Evolutionary conservation across 768 basidiomycete species (phyloP).

Genomic region (Mycena maculata): DNA sequence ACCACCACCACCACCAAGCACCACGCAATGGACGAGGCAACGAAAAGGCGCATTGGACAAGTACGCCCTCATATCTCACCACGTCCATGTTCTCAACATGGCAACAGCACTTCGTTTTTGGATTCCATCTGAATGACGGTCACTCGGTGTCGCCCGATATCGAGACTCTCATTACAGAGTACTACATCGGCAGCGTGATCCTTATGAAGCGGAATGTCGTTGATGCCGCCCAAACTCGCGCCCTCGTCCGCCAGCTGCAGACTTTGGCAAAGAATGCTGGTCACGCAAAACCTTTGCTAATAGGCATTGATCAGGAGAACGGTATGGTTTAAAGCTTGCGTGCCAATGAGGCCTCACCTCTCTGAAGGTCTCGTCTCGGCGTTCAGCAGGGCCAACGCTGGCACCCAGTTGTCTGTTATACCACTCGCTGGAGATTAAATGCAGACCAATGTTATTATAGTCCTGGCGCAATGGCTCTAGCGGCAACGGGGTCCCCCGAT

Average conservation of each 20-base stretch:
- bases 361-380: conserved; percentile 73
- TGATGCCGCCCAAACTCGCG: conserved; percentile 63
- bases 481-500: conserved; percentile 61
- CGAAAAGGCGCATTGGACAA: conserved; percentile 51
- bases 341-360: neutral
- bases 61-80: conserved; percentile 36
- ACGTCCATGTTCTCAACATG: neutral
- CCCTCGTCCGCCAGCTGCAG: conserved; percentile 63
- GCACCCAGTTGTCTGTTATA: conserved; percentile 73
- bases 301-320: conserved; percentile 82
- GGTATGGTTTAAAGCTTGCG: conserved; percentile 48
- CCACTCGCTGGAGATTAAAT: conserved; percentile 2
- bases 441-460: conserved; percentile 45
- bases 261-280: conserved; percentile 65
- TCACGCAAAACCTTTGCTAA: conserved; percentile 66
- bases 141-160: conserved; percentile 62
- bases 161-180: conserved; percentile 67
- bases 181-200: conserved; percentile 75
- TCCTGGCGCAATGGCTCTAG: conserved; percentile 80
- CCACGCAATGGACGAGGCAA: conserved; percentile 14
- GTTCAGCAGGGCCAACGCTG: conserved; percentile 66
- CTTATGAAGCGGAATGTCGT: conserved; percentile 76
- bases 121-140: conserved; percentile 79
- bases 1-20: no score
- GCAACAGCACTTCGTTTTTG: conserved; percentile 79